Evolutionary conservation across 495 filamentous ascomycete genomes (phyloP).

Genomic region (Penicillium dipodomyicola): DNA sequence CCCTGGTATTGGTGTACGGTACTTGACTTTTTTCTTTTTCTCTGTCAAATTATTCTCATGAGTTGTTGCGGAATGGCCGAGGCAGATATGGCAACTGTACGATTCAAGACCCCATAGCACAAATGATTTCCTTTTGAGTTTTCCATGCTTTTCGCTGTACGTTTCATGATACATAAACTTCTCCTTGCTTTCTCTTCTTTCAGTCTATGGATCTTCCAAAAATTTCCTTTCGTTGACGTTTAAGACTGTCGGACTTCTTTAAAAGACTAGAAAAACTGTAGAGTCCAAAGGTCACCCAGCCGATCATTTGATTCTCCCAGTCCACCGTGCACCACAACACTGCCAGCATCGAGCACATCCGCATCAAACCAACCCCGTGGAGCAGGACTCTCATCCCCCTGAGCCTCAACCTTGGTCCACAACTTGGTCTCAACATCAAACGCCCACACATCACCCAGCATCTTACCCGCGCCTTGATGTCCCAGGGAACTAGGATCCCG

Average conservation of each 20-base stretch:
- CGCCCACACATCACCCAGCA: constrained; percentile 70
- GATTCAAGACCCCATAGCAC: constrained; percentile 27
- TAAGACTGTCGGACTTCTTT: neutral
- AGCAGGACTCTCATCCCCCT: constrained; percentile 42
- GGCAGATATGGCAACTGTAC: constrained; percentile 25
- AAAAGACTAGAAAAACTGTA: constrained; percentile 11
- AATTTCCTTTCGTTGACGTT: constrained; percentile 13
- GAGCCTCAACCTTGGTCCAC: constrained; percentile 51
- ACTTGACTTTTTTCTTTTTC: constrained; percentile 18
- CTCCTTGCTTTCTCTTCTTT: constrained; percentile 17
- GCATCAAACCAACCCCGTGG: constrained; percentile 48
- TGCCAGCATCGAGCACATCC: constrained; percentile 27
- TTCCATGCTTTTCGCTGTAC: constrained; percentile 30
- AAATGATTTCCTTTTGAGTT: constrained; percentile 20
- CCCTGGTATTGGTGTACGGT: constrained; percentile 32
- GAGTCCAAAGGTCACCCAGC: constrained; percentile 48
- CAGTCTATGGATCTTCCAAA: constrained; percentile 33
- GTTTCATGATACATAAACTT: constrained; percentile 39
- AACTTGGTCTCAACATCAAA: constrained; percentile 59
- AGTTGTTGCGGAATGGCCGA: constrained; percentile 9
- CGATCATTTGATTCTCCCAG: constrained; percentile 46
- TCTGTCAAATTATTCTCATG: constrained; percentile 17
- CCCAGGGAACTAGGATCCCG: constrained; percentile 57
- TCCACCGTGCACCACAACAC: constrained; percentile 48
- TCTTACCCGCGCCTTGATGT: constrained; percentile 65